A percentile compares a stretch with the other conserved stretches of the same genome.
phyloP scores from a whole-genome alignment of 2,329 filamentous ascomycete species.

The Fusarium luffae region DNA sequence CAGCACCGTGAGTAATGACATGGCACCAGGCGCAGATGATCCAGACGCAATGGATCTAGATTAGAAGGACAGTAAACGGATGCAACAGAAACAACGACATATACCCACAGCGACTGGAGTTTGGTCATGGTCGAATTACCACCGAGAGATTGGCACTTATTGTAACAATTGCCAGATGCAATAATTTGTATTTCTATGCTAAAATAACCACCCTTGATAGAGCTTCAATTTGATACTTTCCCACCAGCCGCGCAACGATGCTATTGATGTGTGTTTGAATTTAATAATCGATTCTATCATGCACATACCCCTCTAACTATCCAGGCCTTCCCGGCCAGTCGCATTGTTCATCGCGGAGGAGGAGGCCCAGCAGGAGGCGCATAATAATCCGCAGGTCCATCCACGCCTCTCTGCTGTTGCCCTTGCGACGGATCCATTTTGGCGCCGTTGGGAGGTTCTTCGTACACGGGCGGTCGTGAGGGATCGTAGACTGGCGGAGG shows the following conservation, averaged over 20 bases:
- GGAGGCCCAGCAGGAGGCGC: conserved; percentile 62
- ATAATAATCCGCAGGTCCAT: conserved; percentile 46
- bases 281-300: not conserved
- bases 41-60: conserved; percentile 76
- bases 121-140: conserved; percentile 18
- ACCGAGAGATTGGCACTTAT: not conserved
- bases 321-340: conserved; percentile 2
- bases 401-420: conserved; percentile 28
- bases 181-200: conserved; percentile 31
- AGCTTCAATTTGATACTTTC: conserved; percentile 30
- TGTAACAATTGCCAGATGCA: conserved; percentile 1
- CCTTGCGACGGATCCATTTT: conserved; percentile 67
- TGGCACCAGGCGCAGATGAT: conserved; percentile 51
- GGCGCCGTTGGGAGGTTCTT: conserved; percentile 59
- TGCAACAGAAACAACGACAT: conserved; percentile 14
- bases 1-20: conserved; percentile 19
- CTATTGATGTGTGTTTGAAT: not conserved
- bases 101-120: conserved; percentile 46
- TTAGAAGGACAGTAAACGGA: conserved; percentile 42
- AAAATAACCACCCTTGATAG: conserved; percentile 15
- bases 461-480: conserved; percentile 66
- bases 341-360: conserved; percentile 27
- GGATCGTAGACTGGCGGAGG: conserved; percentile 70
- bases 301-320: not conserved
- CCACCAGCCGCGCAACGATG: conserved; percentile 2